Evolutionary conservation across 495 filamentous ascomycete genomes (phyloP).

Genomic region (Hypoxylon intermedium): DNA sequence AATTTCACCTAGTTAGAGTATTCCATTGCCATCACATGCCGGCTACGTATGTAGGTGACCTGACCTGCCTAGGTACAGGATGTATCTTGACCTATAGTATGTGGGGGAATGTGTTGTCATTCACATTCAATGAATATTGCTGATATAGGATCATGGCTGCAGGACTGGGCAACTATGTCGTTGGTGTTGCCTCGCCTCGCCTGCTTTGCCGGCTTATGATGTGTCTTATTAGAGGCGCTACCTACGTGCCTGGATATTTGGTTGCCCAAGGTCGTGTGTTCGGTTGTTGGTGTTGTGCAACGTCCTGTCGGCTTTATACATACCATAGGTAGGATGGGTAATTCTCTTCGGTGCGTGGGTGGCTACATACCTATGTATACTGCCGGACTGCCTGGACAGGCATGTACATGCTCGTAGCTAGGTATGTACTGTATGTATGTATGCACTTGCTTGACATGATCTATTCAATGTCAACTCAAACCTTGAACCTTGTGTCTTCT

Average conservation of each 20-base stretch:
- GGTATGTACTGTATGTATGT: too few species aligned
- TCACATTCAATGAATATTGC: neutral
- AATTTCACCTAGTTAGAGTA: neutral
- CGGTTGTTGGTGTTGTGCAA: too few species aligned
- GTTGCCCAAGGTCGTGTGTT: conserved; percentile 14
- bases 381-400: too few species aligned
- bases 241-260: neutral
- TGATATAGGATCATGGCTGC: neutral
- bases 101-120: conserved; percentile 30
- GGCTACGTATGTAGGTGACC: conserved; percentile 6
- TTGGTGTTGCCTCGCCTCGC: neutral
- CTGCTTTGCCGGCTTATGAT: neutral
- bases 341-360: too few species aligned
- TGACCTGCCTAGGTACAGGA: too few species aligned
- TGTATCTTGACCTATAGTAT: conserved; percentile 12
- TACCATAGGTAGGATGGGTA: too few species aligned
- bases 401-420: too few species aligned
- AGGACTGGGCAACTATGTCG: neutral
- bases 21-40: neutral
- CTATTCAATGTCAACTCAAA: too few species aligned
- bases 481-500: too few species aligned
- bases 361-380: too few species aligned
- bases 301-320: too few species aligned
- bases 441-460: too few species aligned
- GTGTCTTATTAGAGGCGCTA: conserved; percentile 4